phyloP scores from a whole-genome alignment of 2,329 filamentous ascomycete species.

The Meredithiella fracta region DNA sequence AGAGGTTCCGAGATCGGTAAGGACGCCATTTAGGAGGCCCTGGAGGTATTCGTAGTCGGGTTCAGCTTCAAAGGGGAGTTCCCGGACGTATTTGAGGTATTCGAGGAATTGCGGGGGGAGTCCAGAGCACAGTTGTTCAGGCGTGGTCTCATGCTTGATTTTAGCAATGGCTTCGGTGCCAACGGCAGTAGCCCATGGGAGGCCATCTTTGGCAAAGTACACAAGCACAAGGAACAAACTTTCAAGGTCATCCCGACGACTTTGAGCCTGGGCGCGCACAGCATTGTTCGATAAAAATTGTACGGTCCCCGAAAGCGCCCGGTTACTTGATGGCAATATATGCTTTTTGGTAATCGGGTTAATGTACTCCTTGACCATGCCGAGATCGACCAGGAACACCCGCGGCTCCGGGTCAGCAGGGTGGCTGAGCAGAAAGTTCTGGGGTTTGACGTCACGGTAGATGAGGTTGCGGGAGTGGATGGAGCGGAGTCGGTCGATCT shows the following conservation, averaged over 20 bases:
- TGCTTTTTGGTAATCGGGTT: slow-evolving; percentile 11
- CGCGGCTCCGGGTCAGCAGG: slow-evolving; percentile 3
- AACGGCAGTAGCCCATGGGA: slow-evolving; percentile 9
- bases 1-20: slow-evolving; percentile 4
- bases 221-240: slow-evolving; percentile 8
- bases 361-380: slow-evolving; percentile 12
- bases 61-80: slow-evolving; percentile 6
- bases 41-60: slow-evolving; percentile 13
- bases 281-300: slow-evolving; percentile 13
- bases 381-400: slow-evolving; percentile 11
- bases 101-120: slow-evolving; percentile 11
- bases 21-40: slow-evolving; percentile 4
- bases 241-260: slow-evolving; percentile 12
- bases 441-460: slow-evolving; percentile 77
- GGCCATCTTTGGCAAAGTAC: slow-evolving; percentile 9
- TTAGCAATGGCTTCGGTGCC: slow-evolving; percentile 8
- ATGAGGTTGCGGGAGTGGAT: slow-evolving; percentile 47
- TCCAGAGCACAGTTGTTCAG: slow-evolving; percentile 4
- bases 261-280: slow-evolving; percentile 7
- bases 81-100: slow-evolving; percentile 10
- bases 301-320: slow-evolving; percentile 10
- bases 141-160: slow-evolving; percentile 9
- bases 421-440: slow-evolving; percentile 55
- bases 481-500: slow-evolving; percentile 11
- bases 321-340: slow-evolving; percentile 4